Percentiles rank a stretch among this genome's conserved stretches.
phyloP scores from a whole-genome alignment of 1,139 yeast species.

The Meyerozyma smithsonii region DNA sequence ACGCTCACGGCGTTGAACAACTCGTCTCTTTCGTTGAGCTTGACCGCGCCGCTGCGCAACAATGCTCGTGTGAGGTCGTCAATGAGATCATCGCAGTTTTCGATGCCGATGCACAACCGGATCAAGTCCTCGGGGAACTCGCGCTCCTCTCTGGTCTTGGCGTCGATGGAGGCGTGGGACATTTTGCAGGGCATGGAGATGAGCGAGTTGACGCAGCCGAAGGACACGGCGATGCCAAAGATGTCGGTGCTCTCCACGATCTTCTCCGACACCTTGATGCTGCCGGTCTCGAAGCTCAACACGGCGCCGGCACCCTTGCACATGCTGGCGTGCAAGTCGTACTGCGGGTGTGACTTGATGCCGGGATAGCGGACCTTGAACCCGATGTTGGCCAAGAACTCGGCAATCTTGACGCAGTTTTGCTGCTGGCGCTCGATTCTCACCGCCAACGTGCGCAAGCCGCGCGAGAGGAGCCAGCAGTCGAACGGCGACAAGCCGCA shows the following conservation, averaged over 20 bases:
- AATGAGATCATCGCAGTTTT: slow-evolving; percentile 60
- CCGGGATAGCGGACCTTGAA: slow-evolving; percentile 84
- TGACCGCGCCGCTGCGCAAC: slow-evolving; percentile 57
- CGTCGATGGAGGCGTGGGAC: slow-evolving; percentile 96
- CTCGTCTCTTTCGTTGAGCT: slow-evolving; percentile 39
- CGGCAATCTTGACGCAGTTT: slow-evolving; percentile 71
- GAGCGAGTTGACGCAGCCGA: slow-evolving; percentile 89
- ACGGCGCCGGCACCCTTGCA: slow-evolving; percentile 90
- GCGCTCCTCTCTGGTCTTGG: slow-evolving; percentile 78
- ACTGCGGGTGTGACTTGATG: slow-evolving; percentile 72
- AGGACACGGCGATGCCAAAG: slow-evolving; percentile 87
- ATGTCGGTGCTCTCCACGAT: slow-evolving; percentile 73
- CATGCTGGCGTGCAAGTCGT: slow-evolving; percentile 70
- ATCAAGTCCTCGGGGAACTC: slow-evolving; percentile 89
- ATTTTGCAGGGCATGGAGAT: slow-evolving; percentile 90
- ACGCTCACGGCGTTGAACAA: slow-evolving; percentile 40
- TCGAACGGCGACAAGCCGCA: slow-evolving; percentile 90
- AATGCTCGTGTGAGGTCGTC: slow-evolving; percentile 72
- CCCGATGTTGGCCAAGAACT: slow-evolving; percentile 57
- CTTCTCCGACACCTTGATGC: slow-evolving; percentile 58
- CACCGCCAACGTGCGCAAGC: slow-evolving; percentile 79
- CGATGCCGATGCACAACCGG: slow-evolving; percentile 85
- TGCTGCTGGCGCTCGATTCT: slow-evolving; percentile 84
- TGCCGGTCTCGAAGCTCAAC: slow-evolving; percentile 82
- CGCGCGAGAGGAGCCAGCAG: slow-evolving; percentile 82